Evolutionary conservation across 768 basidiomycete genomes (phyloP).

Genomic region (Butyriboletus loyo): DNA sequence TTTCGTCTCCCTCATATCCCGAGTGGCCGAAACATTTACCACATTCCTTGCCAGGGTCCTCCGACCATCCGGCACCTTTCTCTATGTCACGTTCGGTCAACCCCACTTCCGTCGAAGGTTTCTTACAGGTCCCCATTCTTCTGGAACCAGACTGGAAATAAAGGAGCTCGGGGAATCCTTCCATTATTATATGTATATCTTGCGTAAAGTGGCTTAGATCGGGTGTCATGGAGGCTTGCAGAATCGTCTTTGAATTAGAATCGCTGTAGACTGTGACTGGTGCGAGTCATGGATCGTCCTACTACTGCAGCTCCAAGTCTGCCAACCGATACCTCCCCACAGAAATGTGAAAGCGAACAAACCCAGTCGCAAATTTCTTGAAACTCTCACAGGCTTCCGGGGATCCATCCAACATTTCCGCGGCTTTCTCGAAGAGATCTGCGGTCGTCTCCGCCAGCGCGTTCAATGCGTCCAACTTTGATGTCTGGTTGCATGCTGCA

Average conservation of each 20-base stretch:
- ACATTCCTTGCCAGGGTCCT: slow-evolving; percentile 49
- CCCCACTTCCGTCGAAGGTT: slow-evolving; percentile 81
- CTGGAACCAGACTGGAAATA: slow-evolving; percentile 60
- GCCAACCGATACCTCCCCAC: slow-evolving; percentile 15
- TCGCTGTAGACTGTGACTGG: background rate
- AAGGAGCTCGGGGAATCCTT: slow-evolving; percentile 74
- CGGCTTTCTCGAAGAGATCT: slow-evolving; percentile 12
- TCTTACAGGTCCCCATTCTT: slow-evolving; percentile 42
- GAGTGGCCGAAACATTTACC: background rate
- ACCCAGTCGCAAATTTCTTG: slow-evolving; percentile 7
- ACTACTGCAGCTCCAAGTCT: slow-evolving; percentile 6
- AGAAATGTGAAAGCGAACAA: slow-evolving; percentile 18
- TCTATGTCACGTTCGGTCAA: slow-evolving; percentile 87
- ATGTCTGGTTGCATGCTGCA: slow-evolving; percentile 15
- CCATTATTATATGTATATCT: slow-evolving; percentile 78
- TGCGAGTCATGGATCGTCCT: background rate
- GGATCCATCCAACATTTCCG: slow-evolving; percentile 16
- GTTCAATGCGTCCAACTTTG: slow-evolving; percentile 27
- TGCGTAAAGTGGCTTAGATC: slow-evolving; percentile 38
- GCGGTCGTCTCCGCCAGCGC: slow-evolving; percentile 23
- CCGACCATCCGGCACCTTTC: slow-evolving; percentile 55
- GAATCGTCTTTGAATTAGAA: background rate
- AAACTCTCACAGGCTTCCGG: slow-evolving; percentile 1
- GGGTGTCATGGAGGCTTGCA: too few species aligned
- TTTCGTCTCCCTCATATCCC: background rate